Conservation (phyloP, 352 stramenopile genomes). For the Pythium volutum region DNA sequence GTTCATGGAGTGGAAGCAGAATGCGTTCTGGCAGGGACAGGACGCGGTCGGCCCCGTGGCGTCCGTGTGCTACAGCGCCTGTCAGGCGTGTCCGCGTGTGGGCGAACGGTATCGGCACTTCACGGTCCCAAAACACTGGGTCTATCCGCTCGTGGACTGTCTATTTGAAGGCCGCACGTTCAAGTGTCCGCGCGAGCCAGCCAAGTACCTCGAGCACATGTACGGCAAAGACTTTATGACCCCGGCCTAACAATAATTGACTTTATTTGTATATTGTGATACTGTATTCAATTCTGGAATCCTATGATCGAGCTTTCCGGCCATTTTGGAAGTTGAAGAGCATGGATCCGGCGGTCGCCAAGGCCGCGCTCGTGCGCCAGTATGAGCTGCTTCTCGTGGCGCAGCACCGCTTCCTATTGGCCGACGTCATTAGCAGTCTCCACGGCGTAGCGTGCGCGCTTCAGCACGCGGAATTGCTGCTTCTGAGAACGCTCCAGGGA, state of each 20-base stretch:
- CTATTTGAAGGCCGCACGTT: constrained; percentile 22
- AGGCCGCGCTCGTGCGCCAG: constrained; percentile 21
- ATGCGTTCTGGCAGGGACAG: background rate
- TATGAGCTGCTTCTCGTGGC: constrained; percentile 50
- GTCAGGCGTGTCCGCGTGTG: constrained; percentile 16
- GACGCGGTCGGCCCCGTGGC: constrained; percentile 21
- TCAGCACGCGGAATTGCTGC: constrained; percentile 8
- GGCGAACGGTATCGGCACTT: constrained; percentile 10
- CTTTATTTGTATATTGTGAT: background rate
- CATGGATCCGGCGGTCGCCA: background rate
- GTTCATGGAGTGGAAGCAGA: constrained; percentile 24
- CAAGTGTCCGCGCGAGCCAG: constrained; percentile 24
- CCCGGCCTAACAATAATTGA: background rate
- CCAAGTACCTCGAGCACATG: constrained; percentile 29
- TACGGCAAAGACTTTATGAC: constrained; percentile 25
- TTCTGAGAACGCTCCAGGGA: constrained; percentile 7
- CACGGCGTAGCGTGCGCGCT: constrained; percentile 15
- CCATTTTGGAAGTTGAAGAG: background rate
- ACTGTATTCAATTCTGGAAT: background rate
- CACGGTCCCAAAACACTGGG: constrained; percentile 23
- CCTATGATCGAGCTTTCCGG: no score
- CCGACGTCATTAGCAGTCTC: constrained; percentile 26
- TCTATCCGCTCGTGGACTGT: constrained; percentile 30
- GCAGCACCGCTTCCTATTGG: constrained; percentile 36
- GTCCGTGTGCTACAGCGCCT: constrained; percentile 25